These are phyloP conservation scores for Neoboletus magnificus DNA, from an alignment of 768 basidiomycete species.

Conservation along the genomic window DNA sequence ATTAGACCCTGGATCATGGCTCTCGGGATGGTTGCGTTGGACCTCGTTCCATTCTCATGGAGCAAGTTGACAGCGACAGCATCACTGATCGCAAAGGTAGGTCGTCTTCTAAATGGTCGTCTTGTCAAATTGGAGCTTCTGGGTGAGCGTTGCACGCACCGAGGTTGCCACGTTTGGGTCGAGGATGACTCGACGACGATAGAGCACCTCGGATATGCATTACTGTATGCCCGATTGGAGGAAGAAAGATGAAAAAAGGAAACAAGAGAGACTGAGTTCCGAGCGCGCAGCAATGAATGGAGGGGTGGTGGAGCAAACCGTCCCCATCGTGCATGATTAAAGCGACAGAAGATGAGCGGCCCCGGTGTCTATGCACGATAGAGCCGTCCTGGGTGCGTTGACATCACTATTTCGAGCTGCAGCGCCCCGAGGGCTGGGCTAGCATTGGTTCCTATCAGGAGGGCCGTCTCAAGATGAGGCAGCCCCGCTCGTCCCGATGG, in stretches of 20 bases:
- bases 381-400: not conserved
- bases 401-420: constrained; percentile 5
- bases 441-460: not conserved
- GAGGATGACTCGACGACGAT: constrained; percentile 6
- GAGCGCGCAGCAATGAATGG: constrained; percentile 5
- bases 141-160: constrained; percentile 3
- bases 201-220: constrained; percentile 17
- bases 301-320: constrained; percentile 11
- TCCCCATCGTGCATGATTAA: not conserved
- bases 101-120: constrained; percentile 21
- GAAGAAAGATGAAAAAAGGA: not conserved
- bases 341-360: not conserved
- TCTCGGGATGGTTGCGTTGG: constrained; percentile 17
- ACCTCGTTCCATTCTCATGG: constrained; percentile 31
- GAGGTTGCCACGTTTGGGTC: constrained; percentile 8
- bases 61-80: constrained; percentile 18
- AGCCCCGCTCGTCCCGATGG: not conserved
- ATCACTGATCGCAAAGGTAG: constrained; percentile 26
- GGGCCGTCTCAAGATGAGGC: not conserved
- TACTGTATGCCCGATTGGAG: constrained; percentile 4
- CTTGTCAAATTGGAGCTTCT: constrained; percentile 19
- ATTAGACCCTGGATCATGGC: constrained; percentile 27
- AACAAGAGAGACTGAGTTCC: not conserved
- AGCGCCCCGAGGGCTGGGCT: not conserved
- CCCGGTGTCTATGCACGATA: not conserved